Evolutionary conservation across 2,329 filamentous ascomycete species (phyloP).

Genomic region (Didymella pinodella): DNA sequence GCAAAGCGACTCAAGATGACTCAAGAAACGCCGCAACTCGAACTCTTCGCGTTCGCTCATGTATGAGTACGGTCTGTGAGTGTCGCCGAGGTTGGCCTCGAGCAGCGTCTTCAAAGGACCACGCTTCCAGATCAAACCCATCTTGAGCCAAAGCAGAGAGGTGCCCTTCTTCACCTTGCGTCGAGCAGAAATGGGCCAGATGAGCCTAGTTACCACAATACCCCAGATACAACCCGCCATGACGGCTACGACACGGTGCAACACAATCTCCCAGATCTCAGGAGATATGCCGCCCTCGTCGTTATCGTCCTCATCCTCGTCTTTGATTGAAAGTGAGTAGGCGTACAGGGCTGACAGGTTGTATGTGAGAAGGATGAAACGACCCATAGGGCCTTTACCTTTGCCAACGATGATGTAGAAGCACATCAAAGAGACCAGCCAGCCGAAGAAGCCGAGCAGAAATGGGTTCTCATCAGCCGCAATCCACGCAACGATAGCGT

Average conservation of each 20-base stretch:
- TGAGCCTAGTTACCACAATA: slow-evolving; percentile 83
- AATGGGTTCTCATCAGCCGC: slow-evolving; percentile 76
- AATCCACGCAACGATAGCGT: slow-evolving; percentile 80
- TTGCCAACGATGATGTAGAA: slow-evolving; percentile 89
- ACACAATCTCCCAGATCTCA: slow-evolving; percentile 84
- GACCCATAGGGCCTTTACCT: slow-evolving; percentile 86
- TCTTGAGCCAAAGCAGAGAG: slow-evolving; percentile 89
- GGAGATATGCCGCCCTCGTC: slow-evolving; percentile 83
- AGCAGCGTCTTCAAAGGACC: slow-evolving; percentile 80
- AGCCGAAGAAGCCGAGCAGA: slow-evolving; percentile 80
- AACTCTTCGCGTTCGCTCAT: slow-evolving; percentile 89
- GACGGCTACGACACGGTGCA: slow-evolving; percentile 87
- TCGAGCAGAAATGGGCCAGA: slow-evolving; percentile 94
- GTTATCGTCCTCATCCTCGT: slow-evolving; percentile 77
- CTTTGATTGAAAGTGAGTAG: slow-evolving; percentile 83
- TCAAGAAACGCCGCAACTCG: slow-evolving; percentile 80
- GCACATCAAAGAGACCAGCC: slow-evolving; percentile 79
- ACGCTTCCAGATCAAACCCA: slow-evolving; percentile 95
- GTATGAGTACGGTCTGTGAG: slow-evolving; percentile 62
- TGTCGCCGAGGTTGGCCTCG: slow-evolving; percentile 42
- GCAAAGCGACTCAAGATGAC: slow-evolving; percentile 76
- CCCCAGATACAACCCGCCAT: slow-evolving; percentile 90
- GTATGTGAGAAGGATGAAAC: slow-evolving; percentile 94
- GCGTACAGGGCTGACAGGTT: slow-evolving; percentile 95
- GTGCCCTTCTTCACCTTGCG: slow-evolving; percentile 88